Base-by-base conservation (phyloP, 225 moss, liverwort and hornwort species). In the Straminergon stramineum region DNA sequence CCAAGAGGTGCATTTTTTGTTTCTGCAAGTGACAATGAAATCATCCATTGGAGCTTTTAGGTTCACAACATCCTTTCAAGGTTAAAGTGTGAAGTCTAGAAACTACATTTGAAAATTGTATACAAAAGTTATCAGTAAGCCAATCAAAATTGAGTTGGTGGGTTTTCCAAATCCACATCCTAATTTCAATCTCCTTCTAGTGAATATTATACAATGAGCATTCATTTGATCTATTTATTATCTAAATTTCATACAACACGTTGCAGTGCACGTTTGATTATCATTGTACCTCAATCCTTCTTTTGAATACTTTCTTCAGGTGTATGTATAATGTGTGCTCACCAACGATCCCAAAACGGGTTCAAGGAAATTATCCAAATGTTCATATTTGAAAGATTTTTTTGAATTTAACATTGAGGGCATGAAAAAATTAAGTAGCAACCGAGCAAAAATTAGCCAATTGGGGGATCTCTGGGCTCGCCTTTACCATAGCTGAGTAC, bases 11-110 rank as follows among this genome's bases (percentile, higher is more conserved):
- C 45, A 48, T 10, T 11, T 11, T 48, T 48, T 75, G 30, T 75
- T 75, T 75, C 31, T 48, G 48, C 30, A 6, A 51, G 11, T 31
- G 12, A 12, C 1, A 51, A 1, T 75, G 48, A 75, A 48, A 4
- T 75, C 75, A 51, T 18, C 18, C 11, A 11, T 48, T 1, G 0
- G 2, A 45, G 8, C 4, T 24, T 6, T 75, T 10, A 14, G 6
- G 1, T 45, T 2, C 2, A 0, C 2, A 48, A 2, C 1, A 5
- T 48, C 32, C 12, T 75, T 20, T 4, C 0, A 51, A 1, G 32
- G 9, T 26, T 22, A 4, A 35, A 15, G 13, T 16, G 2, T 17
- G 3, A 56, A 56, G 8, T 15, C 37, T 0, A 17, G 1, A n/a
- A 57, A 39, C 28, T 7, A 30, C 18, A 81, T 20, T 41, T 41